Conservation (phyloP, 768 basidiomycete species). For the Boletus pseudo-olivaceus region DNA sequence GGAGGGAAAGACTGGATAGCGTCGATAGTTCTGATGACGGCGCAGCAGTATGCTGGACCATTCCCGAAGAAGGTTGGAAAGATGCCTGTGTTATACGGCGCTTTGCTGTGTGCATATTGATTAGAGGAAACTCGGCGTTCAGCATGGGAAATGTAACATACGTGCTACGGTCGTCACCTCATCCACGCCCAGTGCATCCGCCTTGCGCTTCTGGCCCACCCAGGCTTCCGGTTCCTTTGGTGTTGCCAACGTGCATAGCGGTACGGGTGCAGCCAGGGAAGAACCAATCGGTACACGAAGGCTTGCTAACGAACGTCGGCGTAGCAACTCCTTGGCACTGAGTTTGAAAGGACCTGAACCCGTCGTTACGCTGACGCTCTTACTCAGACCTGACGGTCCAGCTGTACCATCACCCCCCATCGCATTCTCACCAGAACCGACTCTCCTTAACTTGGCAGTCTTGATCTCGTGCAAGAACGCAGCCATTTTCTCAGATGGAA, state of each 20-base stretch:
- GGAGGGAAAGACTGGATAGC: conserved; percentile 23
- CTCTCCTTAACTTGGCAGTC: conserved; percentile 63
- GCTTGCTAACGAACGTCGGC: conserved; percentile 25
- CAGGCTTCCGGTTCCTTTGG: conserved; percentile 8
- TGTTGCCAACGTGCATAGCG: conserved; percentile 2
- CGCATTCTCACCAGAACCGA: conserved; percentile 30
- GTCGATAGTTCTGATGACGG: conserved; percentile 23
- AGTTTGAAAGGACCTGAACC: conserved; percentile 9
- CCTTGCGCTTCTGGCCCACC: conserved; percentile 32
- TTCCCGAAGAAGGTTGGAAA: conserved; percentile 28
- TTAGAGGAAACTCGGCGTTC: background rate
- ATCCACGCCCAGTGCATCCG: conserved; percentile 19
- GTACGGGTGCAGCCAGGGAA: conserved; percentile 19
- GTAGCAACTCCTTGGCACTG: conserved; percentile 17
- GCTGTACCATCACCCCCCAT: conserved; percentile 20
- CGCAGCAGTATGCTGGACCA: background rate
- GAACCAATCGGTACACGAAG: conserved; percentile 27
- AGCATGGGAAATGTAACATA: conserved; percentile 23
- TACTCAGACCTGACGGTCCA: conserved; percentile 30
- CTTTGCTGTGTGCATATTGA: conserved; percentile 31
- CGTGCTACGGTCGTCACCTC: conserved; percentile 32
- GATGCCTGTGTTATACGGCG: conserved; percentile 34
- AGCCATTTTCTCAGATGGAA: conserved; percentile 79
- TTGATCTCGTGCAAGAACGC: conserved; percentile 81
- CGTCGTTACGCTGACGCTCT: conserved; percentile 23